phyloP scores from a whole-genome alignment of 257 asterid species.

The Eucommia ulmoides region DNA sequence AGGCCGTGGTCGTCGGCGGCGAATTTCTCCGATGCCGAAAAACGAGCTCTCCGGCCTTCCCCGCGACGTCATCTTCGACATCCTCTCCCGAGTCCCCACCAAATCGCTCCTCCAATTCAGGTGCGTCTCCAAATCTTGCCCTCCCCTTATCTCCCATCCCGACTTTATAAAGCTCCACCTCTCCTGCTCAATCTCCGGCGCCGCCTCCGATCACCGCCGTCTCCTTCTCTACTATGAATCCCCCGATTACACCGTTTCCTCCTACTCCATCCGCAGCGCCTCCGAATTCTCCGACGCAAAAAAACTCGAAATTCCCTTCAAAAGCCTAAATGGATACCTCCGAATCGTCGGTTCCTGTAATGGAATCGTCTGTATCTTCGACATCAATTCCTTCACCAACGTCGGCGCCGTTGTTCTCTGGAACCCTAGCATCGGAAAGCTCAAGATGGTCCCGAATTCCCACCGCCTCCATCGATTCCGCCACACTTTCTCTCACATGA shows the following conservation, averaged over 20 bases:
- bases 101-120: slow-evolving; percentile 20
- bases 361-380: slow-evolving; percentile 25
- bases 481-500: slow-evolving; percentile 16
- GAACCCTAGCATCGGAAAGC: slow-evolving; percentile 28
- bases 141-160: slow-evolving; percentile 21
- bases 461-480: slow-evolving; percentile 1
- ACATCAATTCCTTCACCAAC: slow-evolving; percentile 20
- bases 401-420: slow-evolving; percentile 24
- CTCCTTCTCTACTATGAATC: slow-evolving; percentile 31
- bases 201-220: slow-evolving; percentile 12
- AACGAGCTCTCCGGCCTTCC: slow-evolving; percentile 13
- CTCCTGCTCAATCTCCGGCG: slow-evolving; percentile 12
- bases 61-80: slow-evolving; percentile 23
- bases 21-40: not conserved
- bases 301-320: slow-evolving; percentile 20
- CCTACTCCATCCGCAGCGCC: slow-evolving; percentile 19
- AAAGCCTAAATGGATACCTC: slow-evolving; percentile 26
- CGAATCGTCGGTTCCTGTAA: slow-evolving; percentile 25
- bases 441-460: slow-evolving; percentile 13
- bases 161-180: slow-evolving; percentile 27
- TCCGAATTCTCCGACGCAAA: slow-evolving; percentile 2
- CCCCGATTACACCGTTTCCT: slow-evolving; percentile 19
- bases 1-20: no score
- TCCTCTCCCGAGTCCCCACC: slow-evolving; percentile 20
- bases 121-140: slow-evolving; percentile 19